Base-by-base conservation (phyloP, 2,329 filamentous ascomycete species). In the Colletotrichum costaricense region DNA sequence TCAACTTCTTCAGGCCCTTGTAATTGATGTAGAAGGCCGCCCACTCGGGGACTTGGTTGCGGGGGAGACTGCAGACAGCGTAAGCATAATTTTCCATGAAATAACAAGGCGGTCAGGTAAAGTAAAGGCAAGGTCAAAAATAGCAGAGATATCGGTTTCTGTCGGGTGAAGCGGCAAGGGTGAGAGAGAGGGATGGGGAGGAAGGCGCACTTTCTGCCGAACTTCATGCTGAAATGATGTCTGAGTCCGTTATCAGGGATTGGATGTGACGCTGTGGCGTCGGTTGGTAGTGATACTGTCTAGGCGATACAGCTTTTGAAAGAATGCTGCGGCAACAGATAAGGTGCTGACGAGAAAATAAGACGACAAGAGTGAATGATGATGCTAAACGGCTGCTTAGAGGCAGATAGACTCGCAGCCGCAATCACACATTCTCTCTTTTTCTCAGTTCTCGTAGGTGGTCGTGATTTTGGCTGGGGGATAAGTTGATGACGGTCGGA, bases 1-100 rank as follows among this genome's bases (percentile, higher is more conserved):
- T 95, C 76, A 98, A 90, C 86, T 97, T 98, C 88, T 99, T 99
- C 78, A 98, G 87, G 77, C 92, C 92, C 81, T 96, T 97, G 87
- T 97, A 97, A 85, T 97, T 92, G 86, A 97, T 95, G 81, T 97
- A 97, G 38, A 89, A 92, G 70, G 92, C 88, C 66, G 93, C 92
- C 94, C 94, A 97, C 84, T 96, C 94, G 60, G 94, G 94, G 79
- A 97, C 94, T 84, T 96, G 93, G 80, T 95, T 95, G 60, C 93
- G 91, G 22, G 94, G 90, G 68, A 97, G 88, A 80, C 91, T 92
- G 76, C 67, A 42, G 59, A 72, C 54, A 76, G 72, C 55, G 77
- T 81, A 49, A 80, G 76, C 65, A 75, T 62, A 42, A 2, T 16
- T 52, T 28, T 35, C 19, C 35, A 58, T 60, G 74, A 69, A 33